phyloP scores from a whole-genome alignment of 2,329 filamentous ascomycete genomes.

The Tolypocladium ophioglossoides region DNA sequence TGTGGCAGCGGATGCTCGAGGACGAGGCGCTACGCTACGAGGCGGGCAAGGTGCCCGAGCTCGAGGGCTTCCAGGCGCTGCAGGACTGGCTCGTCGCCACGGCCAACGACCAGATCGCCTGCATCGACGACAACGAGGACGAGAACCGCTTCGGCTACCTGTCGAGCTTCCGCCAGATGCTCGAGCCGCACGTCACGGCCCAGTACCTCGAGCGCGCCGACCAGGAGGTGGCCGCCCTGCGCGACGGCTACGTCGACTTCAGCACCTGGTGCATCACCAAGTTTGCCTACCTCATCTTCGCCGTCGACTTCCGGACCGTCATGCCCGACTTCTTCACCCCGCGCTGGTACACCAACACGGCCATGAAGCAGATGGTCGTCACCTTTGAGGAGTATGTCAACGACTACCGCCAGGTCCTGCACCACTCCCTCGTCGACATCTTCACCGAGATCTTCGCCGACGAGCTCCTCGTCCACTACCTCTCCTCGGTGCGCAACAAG shows the following conservation, averaged over 20 bases:
- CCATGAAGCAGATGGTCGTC: constrained; percentile 86
- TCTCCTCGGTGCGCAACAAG: constrained; percentile 77
- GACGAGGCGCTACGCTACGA: constrained; percentile 73
- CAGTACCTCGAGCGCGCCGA: constrained; percentile 69
- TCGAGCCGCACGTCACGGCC: constrained; percentile 69
- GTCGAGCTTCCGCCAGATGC: constrained; percentile 73
- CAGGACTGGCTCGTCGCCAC: constrained; percentile 96
- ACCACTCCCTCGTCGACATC: constrained; percentile 81
- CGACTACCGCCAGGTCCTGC: constrained; percentile 76
- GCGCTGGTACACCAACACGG: constrained; percentile 76
- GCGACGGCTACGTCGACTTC: constrained; percentile 90
- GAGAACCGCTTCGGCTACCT: constrained; percentile 70
- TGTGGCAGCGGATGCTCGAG: constrained; percentile 82
- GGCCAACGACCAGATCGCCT: constrained; percentile 97
- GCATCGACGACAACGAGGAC: constrained; percentile 85
- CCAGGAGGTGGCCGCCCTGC: constrained; percentile 61
- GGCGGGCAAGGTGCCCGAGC: constrained; percentile 37
- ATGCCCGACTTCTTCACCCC: constrained; percentile 85
- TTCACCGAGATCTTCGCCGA: constrained; percentile 90
- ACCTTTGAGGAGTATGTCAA: constrained; percentile 92
- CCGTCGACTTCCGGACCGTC: constrained; percentile 76
- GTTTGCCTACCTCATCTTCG: constrained; percentile 81
- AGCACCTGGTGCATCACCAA: constrained; percentile 85
- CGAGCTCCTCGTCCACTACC: constrained; percentile 78
- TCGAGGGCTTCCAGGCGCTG: constrained; percentile 64